Evolutionary conservation across 2,329 filamentous ascomycete genomes (phyloP), one percentile per base, ranked within the genome.

Genomic region (Fusarium beomiforme): DNA sequence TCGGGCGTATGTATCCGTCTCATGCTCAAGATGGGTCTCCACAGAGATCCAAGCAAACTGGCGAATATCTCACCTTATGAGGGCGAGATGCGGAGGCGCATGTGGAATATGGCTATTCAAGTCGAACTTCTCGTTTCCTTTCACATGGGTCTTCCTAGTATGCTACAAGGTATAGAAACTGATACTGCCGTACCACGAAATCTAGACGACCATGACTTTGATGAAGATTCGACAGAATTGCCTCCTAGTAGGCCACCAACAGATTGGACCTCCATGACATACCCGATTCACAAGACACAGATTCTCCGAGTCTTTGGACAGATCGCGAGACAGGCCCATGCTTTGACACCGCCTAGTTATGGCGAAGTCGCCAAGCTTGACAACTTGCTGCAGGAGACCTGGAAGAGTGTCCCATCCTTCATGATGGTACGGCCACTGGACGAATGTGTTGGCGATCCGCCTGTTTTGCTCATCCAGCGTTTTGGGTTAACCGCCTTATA

Each of bases 131-230:
- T 92, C 7, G 88, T 90, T 29, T 88, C 89, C 3, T 92, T 91
- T 75, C 90, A 92, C 75, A 85, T 92, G 65, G 91, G 91, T 4
- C 81, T 93, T 58, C 91, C 91, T 5, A 86, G 86, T 74, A 90
- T 92, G 88, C 83, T 92, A 46, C 85, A 89, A 61, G 83, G 85
- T 26, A 86, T 90, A 37, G 90, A 92, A 65, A 88, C 85, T 49
- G 91, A 93, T 75, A 91, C 89, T 0, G 80, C 84, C 3, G 78
- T 89, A 23, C 90, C 90, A 19, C 83, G 84, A 34, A 92, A 92
- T 77, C 78, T 92, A 34, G 83, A 87, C 56, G 91, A 93, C 76
- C 86, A 89, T 34, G 90, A 93, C 75, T 91, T 92, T 70, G 83
- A 84, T 67, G 86, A 89, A 76, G 80, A 88, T 64, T 85, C 82